A percentile compares a stretch with the other conserved stretches of the same genome.
These are phyloP conservation scores for Trichosanthes cucumerina DNA, from an alignment of 306 rosid species.

Conservation along the genomic window DNA sequence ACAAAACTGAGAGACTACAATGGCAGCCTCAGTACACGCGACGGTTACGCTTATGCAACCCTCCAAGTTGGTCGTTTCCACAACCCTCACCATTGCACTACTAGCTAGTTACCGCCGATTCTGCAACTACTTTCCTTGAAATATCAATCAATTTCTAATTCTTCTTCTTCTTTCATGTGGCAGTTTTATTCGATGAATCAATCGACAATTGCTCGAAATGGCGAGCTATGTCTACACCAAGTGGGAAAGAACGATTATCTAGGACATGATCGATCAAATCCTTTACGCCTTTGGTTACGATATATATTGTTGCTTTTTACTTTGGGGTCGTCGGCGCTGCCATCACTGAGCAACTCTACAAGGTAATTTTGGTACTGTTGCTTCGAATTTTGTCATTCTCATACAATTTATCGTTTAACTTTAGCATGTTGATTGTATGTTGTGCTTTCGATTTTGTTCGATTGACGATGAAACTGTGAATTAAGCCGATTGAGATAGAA, in stretches of 20 bases:
- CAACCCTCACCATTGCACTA: neutral
- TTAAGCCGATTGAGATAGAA: neutral
- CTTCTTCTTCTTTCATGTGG: neutral
- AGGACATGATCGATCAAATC: conserved; percentile 93
- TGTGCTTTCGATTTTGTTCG: neutral
- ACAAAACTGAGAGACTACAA: no score
- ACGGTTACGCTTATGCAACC: no score
- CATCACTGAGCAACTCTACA: conserved; percentile 81
- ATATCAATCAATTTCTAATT: no score
- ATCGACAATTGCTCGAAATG: conserved; percentile 17
- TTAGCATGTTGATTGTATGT: neutral
- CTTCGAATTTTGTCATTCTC: neutral
- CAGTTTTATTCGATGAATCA: neutral
- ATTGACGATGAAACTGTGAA: neutral
- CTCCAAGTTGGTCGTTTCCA: no score
- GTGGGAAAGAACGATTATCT: conserved; percentile 77
- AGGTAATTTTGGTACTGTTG: conserved; percentile 27
- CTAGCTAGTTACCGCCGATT: neutral
- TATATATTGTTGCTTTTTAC: conserved; percentile 68
- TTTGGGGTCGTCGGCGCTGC: conserved; percentile 82
- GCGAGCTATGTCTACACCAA: conserved; percentile 64
- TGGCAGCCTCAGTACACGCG: no score
- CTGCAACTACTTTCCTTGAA: neutral
- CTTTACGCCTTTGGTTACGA: conserved; percentile 63
- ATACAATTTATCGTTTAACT: neutral